Base-by-base conservation (phyloP, 2,329 filamentous ascomycete genomes). In the Neophaeococcomyces aloes region DNA sequence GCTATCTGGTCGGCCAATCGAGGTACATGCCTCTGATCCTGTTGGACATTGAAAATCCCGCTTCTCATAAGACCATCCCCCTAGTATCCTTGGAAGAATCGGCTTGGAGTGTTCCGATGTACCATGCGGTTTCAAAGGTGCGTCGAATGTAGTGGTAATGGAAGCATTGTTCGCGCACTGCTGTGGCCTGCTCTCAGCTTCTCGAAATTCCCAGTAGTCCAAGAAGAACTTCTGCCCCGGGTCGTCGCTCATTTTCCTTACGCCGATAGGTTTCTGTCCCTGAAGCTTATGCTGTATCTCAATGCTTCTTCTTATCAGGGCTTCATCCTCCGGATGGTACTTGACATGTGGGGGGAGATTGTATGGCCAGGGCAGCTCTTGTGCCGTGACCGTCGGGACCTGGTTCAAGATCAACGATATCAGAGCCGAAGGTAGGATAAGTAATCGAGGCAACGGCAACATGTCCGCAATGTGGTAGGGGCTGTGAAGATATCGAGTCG, bases 31-130 rank as follows among this genome's bases (percentile, higher is more conserved):
- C 15, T 56, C 62, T 0, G 75, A 79, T 14, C 67, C 72, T 5
- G 64, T 56, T 0, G 78, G 78, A 56, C 78, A 81, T 47, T 72
- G 57, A 54, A 77, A 81, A 37, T 68, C 69, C 46, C 76, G 42
- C 38, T 51, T 49, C n/a, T 38, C 43, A 14, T 53, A 35, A 5
- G 18, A 11, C n/a, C 14, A 7, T 21, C 7, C 31, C 23, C 39
- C 23, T 30, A 35, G 21, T 34, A 29, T 15, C 23, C 39, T 42
- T 13, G 39, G 29, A 11, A 31, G 23, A 27, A 42, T 42, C 11
- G 31, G 21, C 15, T 8, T 35, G 8, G 10, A 14, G 13, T 13
- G 7, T 18, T 17, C 27, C 19, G 30, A 13, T n/a, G 15, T 15
- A 5, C 25, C 30, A 44, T 60, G 58, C 7, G 57, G 38, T 14